A percentile compares a stretch with the other conserved stretches of the same genome.
phyloP scores from a whole-genome alignment of 2,329 filamentous ascomycete genomes.

The Talaromyces sp. region DNA sequence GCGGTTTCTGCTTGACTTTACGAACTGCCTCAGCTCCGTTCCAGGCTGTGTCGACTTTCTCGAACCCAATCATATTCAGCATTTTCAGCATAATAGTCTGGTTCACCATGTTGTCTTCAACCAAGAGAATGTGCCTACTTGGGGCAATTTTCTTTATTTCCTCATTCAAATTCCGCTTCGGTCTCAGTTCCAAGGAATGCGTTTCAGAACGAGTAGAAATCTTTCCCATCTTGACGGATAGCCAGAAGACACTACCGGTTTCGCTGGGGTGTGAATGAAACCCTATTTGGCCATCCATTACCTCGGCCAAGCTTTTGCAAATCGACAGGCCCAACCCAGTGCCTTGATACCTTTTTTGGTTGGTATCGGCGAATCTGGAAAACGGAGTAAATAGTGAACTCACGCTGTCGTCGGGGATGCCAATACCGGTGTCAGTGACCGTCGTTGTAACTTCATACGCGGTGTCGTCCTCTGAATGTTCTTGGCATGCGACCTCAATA shows the following conservation, averaged over 20 bases:
- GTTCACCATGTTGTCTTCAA: constrained; percentile 41
- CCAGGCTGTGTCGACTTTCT: constrained; percentile 37
- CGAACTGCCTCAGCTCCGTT: constrained; percentile 42
- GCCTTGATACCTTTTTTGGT: constrained; percentile 51
- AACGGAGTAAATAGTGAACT: constrained; percentile 53
- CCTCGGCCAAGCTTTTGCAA: constrained; percentile 51
- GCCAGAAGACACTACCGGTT: constrained; percentile 50
- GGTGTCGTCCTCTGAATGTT: constrained; percentile 35
- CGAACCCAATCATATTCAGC: constrained; percentile 36
- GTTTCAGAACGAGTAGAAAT: constrained; percentile 24
- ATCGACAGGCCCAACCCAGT: constrained; percentile 55
- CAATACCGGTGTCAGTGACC: constrained; percentile 53
- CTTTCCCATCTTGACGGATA: constrained; percentile 41
- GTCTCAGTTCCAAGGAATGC: constrained; percentile 20
- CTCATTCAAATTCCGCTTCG: constrained; percentile 14
- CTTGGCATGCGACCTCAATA: constrained; percentile 37
- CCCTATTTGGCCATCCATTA: constrained; percentile 53
- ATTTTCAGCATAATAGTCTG: constrained; percentile 38
- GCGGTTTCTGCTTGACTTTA: constrained; percentile 36
- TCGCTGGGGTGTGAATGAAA: constrained; percentile 41
- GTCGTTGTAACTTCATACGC: constrained; percentile 47
- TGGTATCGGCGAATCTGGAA: constrained; percentile 50
- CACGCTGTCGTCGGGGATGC: constrained; percentile 42
- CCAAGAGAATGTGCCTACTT: constrained; percentile 36
- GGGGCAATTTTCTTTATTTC: constrained; percentile 33